A percentile compares a stretch with the other conserved stretches of the same genome.
Conservation (phyloP, 441 rosid genomes). For the Melastoma candidum region DNA sequence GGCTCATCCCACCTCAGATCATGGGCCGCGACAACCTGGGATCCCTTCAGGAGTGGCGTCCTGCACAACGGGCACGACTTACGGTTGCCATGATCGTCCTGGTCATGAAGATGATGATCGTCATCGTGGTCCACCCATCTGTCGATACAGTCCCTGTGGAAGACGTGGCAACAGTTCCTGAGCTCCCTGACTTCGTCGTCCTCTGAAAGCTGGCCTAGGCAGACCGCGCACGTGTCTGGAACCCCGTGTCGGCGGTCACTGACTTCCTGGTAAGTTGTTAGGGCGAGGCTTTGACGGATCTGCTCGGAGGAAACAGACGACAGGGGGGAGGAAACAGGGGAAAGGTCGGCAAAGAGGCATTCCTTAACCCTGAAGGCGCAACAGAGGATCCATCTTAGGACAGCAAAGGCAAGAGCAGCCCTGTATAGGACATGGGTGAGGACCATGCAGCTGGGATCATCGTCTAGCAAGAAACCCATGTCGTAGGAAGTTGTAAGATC, state of each 20-base stretch:
- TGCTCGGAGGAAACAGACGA: constrained; percentile 25
- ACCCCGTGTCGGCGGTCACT: constrained; percentile 8
- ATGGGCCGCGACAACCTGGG: constrained; percentile 16
- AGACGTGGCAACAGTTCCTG: constrained; percentile 82
- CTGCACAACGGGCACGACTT: constrained; percentile 80
- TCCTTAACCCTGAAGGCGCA: constrained; percentile 41
- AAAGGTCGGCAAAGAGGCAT: constrained; percentile 12
- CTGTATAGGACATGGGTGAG: constrained; percentile 52
- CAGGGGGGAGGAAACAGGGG: constrained; percentile 7
- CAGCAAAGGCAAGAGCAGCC: constrained; percentile 55
- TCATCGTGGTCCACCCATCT: constrained; percentile 68
- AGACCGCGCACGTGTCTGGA: constrained; percentile 57
- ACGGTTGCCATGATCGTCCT: constrained; percentile 25
- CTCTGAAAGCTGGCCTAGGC: constrained; percentile 36
- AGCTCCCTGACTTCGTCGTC: constrained; percentile 62
- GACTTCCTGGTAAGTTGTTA: constrained; percentile 49
- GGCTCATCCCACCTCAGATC: constrained; percentile 33
- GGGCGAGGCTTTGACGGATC: constrained; percentile 41
- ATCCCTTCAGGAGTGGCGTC: constrained; percentile 48
- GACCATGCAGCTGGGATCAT: constrained; percentile 31
- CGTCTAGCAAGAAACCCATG: constrained; percentile 63
- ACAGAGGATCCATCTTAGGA: constrained; percentile 58
- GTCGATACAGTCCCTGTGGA: constrained; percentile 73
- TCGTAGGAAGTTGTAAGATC: no score
- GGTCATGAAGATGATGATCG: constrained; percentile 23